phyloP scores from a whole-genome alignment of 1,139 yeast genomes.

The Hemisphaericaspora xylofermentans region DNA sequence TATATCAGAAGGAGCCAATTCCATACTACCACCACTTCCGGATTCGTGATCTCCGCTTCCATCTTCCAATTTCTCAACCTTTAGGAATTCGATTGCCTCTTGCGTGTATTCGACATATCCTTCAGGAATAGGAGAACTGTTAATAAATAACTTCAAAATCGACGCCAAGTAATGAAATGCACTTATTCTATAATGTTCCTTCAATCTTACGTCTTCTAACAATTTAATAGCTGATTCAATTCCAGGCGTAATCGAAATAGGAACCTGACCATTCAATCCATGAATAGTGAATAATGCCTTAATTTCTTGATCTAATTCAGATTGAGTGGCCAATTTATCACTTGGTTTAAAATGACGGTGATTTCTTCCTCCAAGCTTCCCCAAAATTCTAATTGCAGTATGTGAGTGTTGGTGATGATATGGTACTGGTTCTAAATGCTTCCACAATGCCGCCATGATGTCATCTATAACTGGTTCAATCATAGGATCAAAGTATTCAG shows the following conservation, averaged over 20 bases:
- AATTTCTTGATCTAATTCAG: constrained; percentile 65
- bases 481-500: constrained; percentile 95
- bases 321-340: constrained; percentile 55
- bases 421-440: constrained; percentile 86
- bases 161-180: constrained; percentile 74
- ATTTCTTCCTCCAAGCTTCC: constrained; percentile 95
- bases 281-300: constrained; percentile 68
- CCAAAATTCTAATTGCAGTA: constrained; percentile 87
- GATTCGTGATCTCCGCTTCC: constrained; percentile 32
- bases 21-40: constrained; percentile 39
- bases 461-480: constrained; percentile 94
- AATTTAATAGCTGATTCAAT: constrained; percentile 68
- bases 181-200: constrained; percentile 66
- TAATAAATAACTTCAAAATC: constrained; percentile 67
- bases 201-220: constrained; percentile 65
- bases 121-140: constrained; percentile 62
- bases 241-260: constrained; percentile 81
- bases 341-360: constrained; percentile 81
- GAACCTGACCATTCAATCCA: constrained; percentile 61
- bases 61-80: constrained; percentile 42
- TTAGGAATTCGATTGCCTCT: constrained; percentile 47
- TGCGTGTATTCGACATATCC: constrained; percentile 47
- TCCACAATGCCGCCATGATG: constrained; percentile 91
- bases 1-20: constrained; percentile 43
- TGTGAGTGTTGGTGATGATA: constrained; percentile 93